Evolutionary conservation across 179 eudicot species (phyloP), one percentile per base, ranked within the genome.

Genomic region (Gypsophila paniculata): DNA sequence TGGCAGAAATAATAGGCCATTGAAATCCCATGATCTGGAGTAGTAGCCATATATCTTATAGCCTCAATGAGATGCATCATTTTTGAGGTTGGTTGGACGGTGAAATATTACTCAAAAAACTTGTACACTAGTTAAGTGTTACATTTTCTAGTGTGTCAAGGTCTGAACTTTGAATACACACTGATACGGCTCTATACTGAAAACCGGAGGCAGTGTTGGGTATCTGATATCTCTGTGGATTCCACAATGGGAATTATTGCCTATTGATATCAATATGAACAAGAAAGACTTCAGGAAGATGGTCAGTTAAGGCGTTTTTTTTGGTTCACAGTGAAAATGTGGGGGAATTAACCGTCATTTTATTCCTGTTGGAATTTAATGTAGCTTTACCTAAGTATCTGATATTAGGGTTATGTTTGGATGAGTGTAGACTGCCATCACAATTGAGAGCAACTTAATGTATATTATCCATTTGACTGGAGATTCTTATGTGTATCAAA

Each of bases 1-100:
- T 63, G 68, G 49, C 42, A 17, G 15, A 63, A 10, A 63, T 39
- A 38, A 63, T 63, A 4, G 17, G 49, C 22, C 68, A 39, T 63
- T 10, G 26, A 2, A 39, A 63, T 63, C 51, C 21, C 68, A 2
- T 63, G 25, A 38, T 9, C 25, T 19, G 51, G 14, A 11, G 52
- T 46, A 59, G 22, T 17, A 61, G 18, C 32, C 65, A 17, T 29
- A 10, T 36, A 12, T 65, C 26, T 63, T 18, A 42, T 42, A 42
- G 49, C 19, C 34, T 26, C 23, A 6, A 14, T 19, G 38, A 59
- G 25, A 54, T 54, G 63, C 63, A 59, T 59, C 69, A 44, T 22
- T 44, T 32, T 65, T 21, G 34, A 7, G 69, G 53, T 23, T 44
- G 22, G 36, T 48, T 44, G 55, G 54, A 14, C 22, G 55, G 51